Evolutionary conservation across 1,284 basidiomycete genomes (phyloP), one percentile per base, ranked within the genome.

Genomic region (Tilletia caries): DNA sequence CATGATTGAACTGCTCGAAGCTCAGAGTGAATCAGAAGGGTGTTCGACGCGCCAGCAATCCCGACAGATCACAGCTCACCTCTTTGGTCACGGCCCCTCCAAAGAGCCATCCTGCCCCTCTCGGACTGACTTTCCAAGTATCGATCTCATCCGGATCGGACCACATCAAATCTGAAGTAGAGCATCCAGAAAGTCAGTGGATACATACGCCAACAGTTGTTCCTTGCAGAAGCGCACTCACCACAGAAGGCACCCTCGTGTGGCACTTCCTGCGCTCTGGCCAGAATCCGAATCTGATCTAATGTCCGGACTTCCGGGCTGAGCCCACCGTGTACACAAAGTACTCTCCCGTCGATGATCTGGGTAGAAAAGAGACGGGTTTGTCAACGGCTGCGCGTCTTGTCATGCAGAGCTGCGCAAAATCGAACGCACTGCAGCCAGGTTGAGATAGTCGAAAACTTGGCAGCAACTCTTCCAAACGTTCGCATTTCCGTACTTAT

Each of bases 381-480:
- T 32, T 34, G 64, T 29, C 41, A 67, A 50, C 20, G 68, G 20
- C 2, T 20, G 34, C 37, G 15, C 32, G 18, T 34, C 23, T 41
- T 32, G 12, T n/a, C 52, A 58, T 48, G 1, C 50, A 23, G 15
- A 20, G 43, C 41, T n/a, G 41, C 25, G 37, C 33, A 23, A 0
- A 32, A n/a, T 66, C 4, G 23, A 13, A 86, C 91, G 78, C 80
- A 93, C 92, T 46, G 93, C 94, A 43, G 93, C 94, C 8, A 97
- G 87, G 82, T 95, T 96, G 33, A 97, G 86, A 79, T 91, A 94
- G 84, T 97, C 95, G 79, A 97, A 97, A 6, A 96, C 94, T 71
- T 89, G 90, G 85, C 95, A 97, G 79, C 94, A 96, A 25, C 92
- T 91, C 84, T 95, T 95, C 94, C 94, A 96, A 4, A 96, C 93